A percentile compares a stretch with the other conserved stretches of the same genome.
These are phyloP conservation scores for Nakazawaea ishiwadae DNA, from an alignment of 805 yeast genomes.

Conservation along the genomic window DNA sequence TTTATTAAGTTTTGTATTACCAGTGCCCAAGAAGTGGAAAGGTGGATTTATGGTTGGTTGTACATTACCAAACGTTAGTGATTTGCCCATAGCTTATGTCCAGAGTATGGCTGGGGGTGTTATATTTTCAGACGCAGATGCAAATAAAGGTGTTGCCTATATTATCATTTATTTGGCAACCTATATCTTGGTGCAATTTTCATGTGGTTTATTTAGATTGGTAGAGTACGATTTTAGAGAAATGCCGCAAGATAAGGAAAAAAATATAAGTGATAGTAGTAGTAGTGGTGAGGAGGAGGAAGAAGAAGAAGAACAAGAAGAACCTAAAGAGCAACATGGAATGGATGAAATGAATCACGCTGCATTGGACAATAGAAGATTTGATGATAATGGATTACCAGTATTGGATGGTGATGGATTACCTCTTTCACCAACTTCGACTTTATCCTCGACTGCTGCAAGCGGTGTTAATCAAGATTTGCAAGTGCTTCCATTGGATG, in stretches of 20 bases:
- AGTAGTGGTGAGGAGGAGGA: no score
- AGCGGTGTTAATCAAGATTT: constrained; percentile 1
- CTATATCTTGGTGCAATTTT: constrained; percentile 47
- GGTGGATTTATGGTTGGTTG: constrained; percentile 72
- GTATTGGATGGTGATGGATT: constrained; percentile 4
- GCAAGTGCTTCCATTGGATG: constrained; percentile 7
- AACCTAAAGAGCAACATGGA: neutral
- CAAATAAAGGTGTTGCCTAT: constrained; percentile 41
- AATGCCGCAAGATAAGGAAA: constrained; percentile 5
- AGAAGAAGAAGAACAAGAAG: constrained; percentile 3
- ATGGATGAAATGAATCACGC: constrained; percentile 1
- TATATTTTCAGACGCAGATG: constrained; percentile 27
- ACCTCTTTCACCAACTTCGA: constrained; percentile 13
- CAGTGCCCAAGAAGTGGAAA: constrained; percentile 62
- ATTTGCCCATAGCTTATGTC: constrained; percentile 71
- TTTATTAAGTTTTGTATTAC: constrained; percentile 24
- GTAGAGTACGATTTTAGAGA: constrained; percentile 48
- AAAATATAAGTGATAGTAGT: neutral
- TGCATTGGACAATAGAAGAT: neutral
- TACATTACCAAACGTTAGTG: constrained; percentile 69
- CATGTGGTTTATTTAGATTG: constrained; percentile 45
- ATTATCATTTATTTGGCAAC: constrained; percentile 53
- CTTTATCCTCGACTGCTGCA: constrained; percentile 10
- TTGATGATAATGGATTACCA: neutral
- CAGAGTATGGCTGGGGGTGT: constrained; percentile 52